Conservation (phyloP, 805 yeast species). For the Cyberlindnera americana region DNA sequence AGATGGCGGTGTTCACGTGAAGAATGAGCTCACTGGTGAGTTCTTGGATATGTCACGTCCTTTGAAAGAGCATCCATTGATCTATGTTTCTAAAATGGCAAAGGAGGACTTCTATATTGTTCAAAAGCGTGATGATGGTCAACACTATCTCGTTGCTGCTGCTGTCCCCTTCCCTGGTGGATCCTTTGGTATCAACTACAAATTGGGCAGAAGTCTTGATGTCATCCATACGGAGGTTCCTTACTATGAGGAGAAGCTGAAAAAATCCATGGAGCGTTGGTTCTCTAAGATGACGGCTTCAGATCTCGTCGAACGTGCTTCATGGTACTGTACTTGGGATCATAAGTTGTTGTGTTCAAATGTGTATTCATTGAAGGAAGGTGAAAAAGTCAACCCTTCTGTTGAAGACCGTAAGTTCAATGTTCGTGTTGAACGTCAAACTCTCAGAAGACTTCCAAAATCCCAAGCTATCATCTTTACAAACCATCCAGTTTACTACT, state of each 20-base stretch:
- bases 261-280: constrained; percentile 72
- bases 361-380: constrained; percentile 46
- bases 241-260: constrained; percentile 60
- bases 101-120: constrained; percentile 74
- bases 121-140: constrained; percentile 49
- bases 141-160: constrained; percentile 65
- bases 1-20: constrained; percentile 48
- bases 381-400: constrained; percentile 44
- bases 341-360: constrained; percentile 54
- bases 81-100: constrained; percentile 63
- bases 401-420: constrained; percentile 50
- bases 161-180: constrained; percentile 83
- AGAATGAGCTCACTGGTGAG: constrained; percentile 62
- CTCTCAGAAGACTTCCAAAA: constrained; percentile 63
- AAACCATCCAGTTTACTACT: constrained; percentile 74
- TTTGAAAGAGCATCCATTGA: constrained; percentile 59
- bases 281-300: constrained; percentile 56
- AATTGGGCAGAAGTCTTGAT: constrained; percentile 60
- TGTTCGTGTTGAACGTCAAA: constrained; percentile 71
- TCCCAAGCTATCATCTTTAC: constrained; percentile 66
- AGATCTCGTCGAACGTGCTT: constrained; percentile 69
- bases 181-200: constrained; percentile 57
- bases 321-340: constrained; percentile 76
- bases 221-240: constrained; percentile 68
- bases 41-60: constrained; percentile 56